Base-by-base conservation (phyloP, 257 asterid species). In the Ligustrum vulgare region DNA sequence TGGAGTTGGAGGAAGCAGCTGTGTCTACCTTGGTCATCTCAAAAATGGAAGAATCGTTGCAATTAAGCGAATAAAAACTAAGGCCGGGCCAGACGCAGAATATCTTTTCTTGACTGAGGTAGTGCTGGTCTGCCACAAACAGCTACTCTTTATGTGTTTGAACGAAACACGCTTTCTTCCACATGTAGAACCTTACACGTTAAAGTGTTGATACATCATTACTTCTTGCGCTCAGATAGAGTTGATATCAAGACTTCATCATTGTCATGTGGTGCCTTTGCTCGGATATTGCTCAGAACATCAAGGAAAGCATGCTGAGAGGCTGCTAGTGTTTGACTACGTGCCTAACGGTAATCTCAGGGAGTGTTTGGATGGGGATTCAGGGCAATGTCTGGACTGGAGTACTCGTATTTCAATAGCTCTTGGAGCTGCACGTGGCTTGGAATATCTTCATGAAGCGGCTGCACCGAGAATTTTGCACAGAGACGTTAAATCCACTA, bases 391-490 rank as follows among this genome's bases (percentile, higher is more conserved):
- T 75, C 78, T 93, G 79, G 93, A 87, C 63, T 95, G 99, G 99
- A 80, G 73, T 68, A 82, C 94, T 66, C 91, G 99, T 51, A 80
- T 95, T 16, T 64, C 90, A 28, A 84, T 93, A 82, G 99, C 99
- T 79, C 94, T 91, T 69, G 99, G 97, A 76, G 99, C 99, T 78
- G 99, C 99, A 16, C 93, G 96, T 72, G 99, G 99, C 73, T 83
- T 95, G 85, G 99, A 95, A 68, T 95, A 95, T 84, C 99, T 95
- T 77, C 98, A 95, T 66, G 99, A 93, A 81, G 93, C 98, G 64
- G 99, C 99, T 45, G 99, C 99, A 0, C 99, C 99, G 37, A 86
- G 91, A 85, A 95, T 95, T 71, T 75, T 95, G 90, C 98, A 95
- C 81, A 87, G 99, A 79, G 99, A 95, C 76, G 99, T 95, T 74